A percentile compares a stretch with the other conserved stretches of the same genome.
Evolutionary conservation across 495 filamentous ascomycete genomes (phyloP).

Genomic region (Aspergillus olivimuriae): DNA sequence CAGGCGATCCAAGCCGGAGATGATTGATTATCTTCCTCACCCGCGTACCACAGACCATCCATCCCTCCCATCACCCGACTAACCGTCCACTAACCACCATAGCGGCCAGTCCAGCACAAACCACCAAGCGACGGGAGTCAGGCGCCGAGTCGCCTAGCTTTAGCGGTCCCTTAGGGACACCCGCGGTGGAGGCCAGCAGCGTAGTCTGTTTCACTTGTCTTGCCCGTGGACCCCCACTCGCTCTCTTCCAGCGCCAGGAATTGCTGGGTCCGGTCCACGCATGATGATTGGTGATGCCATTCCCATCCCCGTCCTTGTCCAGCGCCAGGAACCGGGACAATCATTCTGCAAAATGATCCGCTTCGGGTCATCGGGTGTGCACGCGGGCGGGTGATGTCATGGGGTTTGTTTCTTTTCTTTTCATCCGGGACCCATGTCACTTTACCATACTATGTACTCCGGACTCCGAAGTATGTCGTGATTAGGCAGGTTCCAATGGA

Average conservation of each 20-base stretch:
- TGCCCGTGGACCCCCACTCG: not conserved
- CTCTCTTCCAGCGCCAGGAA: not conserved
- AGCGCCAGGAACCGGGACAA: slow-evolving; percentile 4
- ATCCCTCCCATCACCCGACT: not conserved
- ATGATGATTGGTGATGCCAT: too few relatives aligned
- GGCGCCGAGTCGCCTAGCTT: not conserved
- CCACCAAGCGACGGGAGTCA: not conserved
- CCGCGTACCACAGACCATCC: not conserved
- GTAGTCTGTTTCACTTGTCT: not conserved
- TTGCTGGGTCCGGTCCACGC: too few relatives aligned
- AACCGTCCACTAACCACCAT: not conserved
- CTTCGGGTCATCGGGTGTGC: not conserved
- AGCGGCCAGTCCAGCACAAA: not conserved
- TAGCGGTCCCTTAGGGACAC: not conserved
- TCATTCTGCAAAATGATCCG: too few relatives aligned
- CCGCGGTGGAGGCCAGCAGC: not conserved
- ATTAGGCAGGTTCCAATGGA: too few relatives aligned
- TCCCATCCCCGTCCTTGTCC: too few relatives aligned
- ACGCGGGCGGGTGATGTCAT: slow-evolving; percentile 1
- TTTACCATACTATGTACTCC: too few relatives aligned
- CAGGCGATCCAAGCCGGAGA: too few relatives aligned
- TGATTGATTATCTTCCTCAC: too few relatives aligned
- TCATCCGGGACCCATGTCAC: too few relatives aligned
- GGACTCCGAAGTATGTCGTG: too few relatives aligned
- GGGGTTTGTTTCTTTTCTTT: not conserved